These are phyloP conservation scores for Podospora pseudopauciseta DNA, from an alignment of 495 filamentous ascomycete species.

Conservation along the genomic window DNA sequence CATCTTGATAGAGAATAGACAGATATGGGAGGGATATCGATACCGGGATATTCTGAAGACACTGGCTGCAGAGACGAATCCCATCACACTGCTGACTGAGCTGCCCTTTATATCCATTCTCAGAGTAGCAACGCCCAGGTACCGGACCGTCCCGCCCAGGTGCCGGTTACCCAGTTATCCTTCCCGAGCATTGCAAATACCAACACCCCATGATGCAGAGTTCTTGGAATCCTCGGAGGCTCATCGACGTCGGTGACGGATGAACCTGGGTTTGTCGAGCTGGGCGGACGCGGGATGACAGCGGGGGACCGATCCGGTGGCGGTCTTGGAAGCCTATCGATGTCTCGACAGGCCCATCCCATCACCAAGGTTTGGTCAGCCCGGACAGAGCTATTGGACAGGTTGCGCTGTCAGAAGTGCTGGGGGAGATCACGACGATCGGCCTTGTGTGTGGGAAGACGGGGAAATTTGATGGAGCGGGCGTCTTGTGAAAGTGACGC, in stretches of 20 bases:
- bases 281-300: constrained; percentile 8
- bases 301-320: not conserved
- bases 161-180: not conserved
- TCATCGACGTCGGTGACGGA: not conserved
- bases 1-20: constrained; percentile 13
- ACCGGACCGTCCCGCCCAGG: not conserved
- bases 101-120: constrained; percentile 1
- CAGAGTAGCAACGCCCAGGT: not conserved
- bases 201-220: not conserved
- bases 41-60: not conserved
- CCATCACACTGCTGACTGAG: not conserved
- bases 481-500: not conserved
- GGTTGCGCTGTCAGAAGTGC: not conserved
- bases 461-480: not conserved
- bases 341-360: constrained; percentile 1
- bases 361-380: not conserved
- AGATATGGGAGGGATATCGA: not conserved
- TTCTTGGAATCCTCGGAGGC: not conserved
- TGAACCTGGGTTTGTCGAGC: not conserved
- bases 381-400: constrained; percentile 10
- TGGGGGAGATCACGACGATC: constrained; percentile 6
- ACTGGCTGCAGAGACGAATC: not conserved
- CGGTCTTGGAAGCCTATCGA: constrained; percentile 5
- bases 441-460: not conserved
- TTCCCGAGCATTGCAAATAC: not conserved